These are phyloP conservation scores for Apiospora koreana DNA, from an alignment of 2,329 filamentous ascomycete genomes.

Conservation along the genomic window DNA sequence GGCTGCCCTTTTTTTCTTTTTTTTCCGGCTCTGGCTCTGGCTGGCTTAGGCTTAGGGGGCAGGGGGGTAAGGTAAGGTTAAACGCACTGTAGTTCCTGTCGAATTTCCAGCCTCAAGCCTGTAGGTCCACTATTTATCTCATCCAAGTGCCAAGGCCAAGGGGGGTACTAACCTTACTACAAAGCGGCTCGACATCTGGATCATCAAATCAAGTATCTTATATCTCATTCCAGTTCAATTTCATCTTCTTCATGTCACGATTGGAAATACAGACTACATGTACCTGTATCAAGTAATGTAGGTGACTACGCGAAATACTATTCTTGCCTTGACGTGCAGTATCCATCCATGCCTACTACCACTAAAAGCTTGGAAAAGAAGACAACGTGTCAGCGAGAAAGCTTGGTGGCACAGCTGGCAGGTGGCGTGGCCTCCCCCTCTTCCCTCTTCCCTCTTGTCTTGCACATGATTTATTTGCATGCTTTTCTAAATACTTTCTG, in stretches of 20 bases:
- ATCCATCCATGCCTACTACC: not conserved
- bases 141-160: not conserved
- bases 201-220: not conserved
- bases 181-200: not conserved
- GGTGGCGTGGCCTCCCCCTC: not conserved
- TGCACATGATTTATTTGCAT: not conserved
- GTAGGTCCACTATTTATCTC: not conserved
- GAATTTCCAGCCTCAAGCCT: slow-evolving; percentile 2
- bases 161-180: too few species aligned
- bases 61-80: not conserved
- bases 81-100: slow-evolving; percentile 5
- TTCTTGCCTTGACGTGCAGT: not conserved
- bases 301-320: not conserved
- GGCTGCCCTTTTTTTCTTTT: not conserved
- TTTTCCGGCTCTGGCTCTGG: too few species aligned
- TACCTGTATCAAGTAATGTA: not conserved
- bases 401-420: not conserved
- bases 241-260: not conserved
- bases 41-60: not conserved
- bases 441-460: not conserved
- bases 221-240: not conserved
- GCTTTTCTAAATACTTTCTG: not conserved
- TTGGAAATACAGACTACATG: not conserved
- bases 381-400: not conserved
- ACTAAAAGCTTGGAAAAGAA: not conserved